phyloP scores from a whole-genome alignment of 306 rosid species.

The Adenanthera pavonina region DNA sequence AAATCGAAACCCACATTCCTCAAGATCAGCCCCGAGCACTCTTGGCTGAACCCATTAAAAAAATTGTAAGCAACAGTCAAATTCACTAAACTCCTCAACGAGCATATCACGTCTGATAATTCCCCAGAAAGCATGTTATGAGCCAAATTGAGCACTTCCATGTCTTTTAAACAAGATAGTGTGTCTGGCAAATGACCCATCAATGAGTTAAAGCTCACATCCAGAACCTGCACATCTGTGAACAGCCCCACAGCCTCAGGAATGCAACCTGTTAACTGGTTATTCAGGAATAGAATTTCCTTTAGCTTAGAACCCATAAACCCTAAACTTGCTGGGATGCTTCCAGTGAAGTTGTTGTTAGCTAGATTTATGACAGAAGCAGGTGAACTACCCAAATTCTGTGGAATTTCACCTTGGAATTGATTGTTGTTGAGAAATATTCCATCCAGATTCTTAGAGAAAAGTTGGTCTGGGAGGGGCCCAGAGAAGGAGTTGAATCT shows the following conservation, averaged over 20 bases:
- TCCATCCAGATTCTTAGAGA: constrained; percentile 70
- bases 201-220: constrained; percentile 78
- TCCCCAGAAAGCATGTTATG: constrained; percentile 90
- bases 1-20: constrained; percentile 80
- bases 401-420: constrained; percentile 78
- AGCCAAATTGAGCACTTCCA: constrained; percentile 78
- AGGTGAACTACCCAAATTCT: constrained; percentile 78
- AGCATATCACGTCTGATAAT: constrained; percentile 72
- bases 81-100: constrained; percentile 62
- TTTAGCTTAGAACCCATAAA: constrained; percentile 59
- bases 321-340: constrained; percentile 74
- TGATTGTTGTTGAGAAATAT: constrained; percentile 84
- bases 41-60: constrained; percentile 80
- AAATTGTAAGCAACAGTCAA: constrained; percentile 81
- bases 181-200: constrained; percentile 90
- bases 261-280: constrained; percentile 82
- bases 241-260: constrained; percentile 85
- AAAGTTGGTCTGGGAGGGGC: constrained; percentile 66
- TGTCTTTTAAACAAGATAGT: constrained; percentile 67
- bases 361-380: constrained; percentile 93
- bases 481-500: constrained; percentile 88
- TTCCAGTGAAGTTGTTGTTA: constrained; percentile 70
- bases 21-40: constrained; percentile 55
- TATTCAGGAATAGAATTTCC: constrained; percentile 82
- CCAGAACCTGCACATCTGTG: constrained; percentile 78